These are phyloP conservation scores for Edaphochlamys debaryana DNA, from an alignment of 139 green algal genomes.

Conservation along the genomic window DNA sequence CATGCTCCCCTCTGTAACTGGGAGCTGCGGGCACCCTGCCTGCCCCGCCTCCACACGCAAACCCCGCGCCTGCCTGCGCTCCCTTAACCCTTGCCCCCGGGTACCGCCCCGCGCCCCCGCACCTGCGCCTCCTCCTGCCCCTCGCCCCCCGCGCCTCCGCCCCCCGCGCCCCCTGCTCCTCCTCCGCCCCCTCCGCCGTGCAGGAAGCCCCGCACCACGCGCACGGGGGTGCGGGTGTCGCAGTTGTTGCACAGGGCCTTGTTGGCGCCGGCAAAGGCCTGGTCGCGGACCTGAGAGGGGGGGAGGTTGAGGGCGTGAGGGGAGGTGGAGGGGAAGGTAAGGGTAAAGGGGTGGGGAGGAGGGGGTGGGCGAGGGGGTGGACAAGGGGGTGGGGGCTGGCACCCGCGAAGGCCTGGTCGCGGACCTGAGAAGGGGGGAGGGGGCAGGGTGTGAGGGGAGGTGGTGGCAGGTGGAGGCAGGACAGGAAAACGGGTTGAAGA, in stretches of 20 bases:
- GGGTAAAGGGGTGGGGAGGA: too few species aligned
- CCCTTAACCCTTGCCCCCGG: not conserved
- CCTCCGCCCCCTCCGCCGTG: constrained; percentile 29
- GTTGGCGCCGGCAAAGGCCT: constrained; percentile 57
- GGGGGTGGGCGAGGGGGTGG: too few species aligned
- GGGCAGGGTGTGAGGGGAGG: too few species aligned
- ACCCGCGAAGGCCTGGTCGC: too few species aligned
- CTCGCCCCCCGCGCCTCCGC: not conserved
- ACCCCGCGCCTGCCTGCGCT: not conserved
- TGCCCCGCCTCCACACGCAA: too few species aligned
- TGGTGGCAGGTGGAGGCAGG: too few species aligned
- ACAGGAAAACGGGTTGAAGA: too few species aligned
- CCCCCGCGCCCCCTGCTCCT: not conserved
- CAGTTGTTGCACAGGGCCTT: constrained; percentile 42
- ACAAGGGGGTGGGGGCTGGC: too few species aligned
- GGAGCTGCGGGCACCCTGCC: too few species aligned
- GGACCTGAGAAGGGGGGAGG: too few species aligned
- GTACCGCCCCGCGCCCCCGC: not conserved
- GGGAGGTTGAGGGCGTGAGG: not conserved
- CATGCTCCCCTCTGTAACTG: too few species aligned
- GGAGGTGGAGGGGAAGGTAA: too few species aligned
- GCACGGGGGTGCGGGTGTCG: constrained; percentile 58
- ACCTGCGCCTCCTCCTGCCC: not conserved
- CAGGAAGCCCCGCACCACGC: constrained; percentile 63
- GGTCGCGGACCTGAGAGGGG: constrained; percentile 50